phyloP scores from a whole-genome alignment of 2,329 filamentous ascomycete species.

The Beauveria brongniartii region DNA sequence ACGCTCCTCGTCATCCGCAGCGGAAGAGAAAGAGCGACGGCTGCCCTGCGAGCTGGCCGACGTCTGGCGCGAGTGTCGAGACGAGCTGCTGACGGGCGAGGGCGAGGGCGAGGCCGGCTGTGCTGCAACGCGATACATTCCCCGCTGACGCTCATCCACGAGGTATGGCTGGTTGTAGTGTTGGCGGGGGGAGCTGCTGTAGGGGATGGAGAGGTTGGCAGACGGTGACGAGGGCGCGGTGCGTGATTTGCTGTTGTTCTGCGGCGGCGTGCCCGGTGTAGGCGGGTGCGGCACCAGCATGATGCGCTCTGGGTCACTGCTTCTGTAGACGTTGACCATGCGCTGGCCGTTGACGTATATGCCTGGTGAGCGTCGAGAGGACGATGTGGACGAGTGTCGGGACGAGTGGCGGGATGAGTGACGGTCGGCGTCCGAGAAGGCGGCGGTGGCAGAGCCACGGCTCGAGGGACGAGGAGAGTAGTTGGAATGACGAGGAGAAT shows the following conservation, averaged over 20 bases:
- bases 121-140: conserved; percentile 28
- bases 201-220: conserved; percentile 16
- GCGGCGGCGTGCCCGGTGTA: conserved; percentile 39
- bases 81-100: conserved; percentile 17
- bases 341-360: conserved; percentile 31
- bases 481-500: conserved; percentile 23
- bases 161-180: conserved; percentile 26
- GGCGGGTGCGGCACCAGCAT: conserved; percentile 37
- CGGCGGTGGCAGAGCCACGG: conserved; percentile 30
- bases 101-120: conserved; percentile 23
- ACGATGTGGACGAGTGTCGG: conserved; percentile 15
- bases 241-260: conserved; percentile 29
- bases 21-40: conserved; percentile 3
- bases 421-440: conserved; percentile 10
- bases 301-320: conserved; percentile 32
- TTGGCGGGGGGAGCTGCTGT: conserved; percentile 18
- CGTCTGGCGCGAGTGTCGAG: conserved; percentile 27
- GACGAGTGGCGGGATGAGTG: not conserved
- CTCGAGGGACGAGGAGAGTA: conserved; percentile 24
- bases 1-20: conserved; percentile 16
- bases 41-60: conserved; percentile 29
- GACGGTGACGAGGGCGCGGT: conserved; percentile 33
- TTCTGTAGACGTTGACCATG: conserved; percentile 24
- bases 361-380: conserved; percentile 23
- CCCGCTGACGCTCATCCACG: conserved; percentile 28